Evolutionary conservation across 441 rosid genomes (phyloP).

Genomic region (Eutrema salsugineum): DNA sequence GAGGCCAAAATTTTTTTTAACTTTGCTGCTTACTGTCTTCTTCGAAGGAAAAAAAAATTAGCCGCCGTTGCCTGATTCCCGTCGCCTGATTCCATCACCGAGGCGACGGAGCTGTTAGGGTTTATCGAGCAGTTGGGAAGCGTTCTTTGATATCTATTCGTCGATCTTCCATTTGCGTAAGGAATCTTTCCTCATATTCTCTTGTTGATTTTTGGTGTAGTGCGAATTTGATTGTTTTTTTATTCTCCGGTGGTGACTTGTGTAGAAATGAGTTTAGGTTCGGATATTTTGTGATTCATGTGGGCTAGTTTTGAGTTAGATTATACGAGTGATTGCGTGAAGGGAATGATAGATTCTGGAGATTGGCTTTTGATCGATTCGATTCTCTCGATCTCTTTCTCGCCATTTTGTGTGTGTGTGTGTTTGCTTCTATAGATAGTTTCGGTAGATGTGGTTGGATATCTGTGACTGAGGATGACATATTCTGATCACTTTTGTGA

Average conservation of each 20-base stretch:
- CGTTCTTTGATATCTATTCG: background rate
- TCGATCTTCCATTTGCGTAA: constrained; percentile 29
- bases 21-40: background rate
- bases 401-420: background rate
- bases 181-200: constrained; percentile 13
- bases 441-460: background rate
- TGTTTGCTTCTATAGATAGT: background rate
- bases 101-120: constrained; percentile 32
- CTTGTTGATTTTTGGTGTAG: background rate
- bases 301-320: background rate
- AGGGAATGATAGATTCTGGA: background rate
- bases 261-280: background rate
- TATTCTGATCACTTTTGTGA: background rate
- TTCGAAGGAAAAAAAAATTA: background rate
- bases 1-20: constrained; percentile 5
- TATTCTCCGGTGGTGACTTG: background rate
- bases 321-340: background rate
- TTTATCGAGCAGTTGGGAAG: background rate
- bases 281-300: background rate
- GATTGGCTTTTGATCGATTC: background rate
- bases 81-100: constrained; percentile 35
- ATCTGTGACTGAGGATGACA: background rate
- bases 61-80: constrained; percentile 37
- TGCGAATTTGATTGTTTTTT: background rate
- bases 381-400: constrained; percentile 7